Evolutionary conservation across 495 filamentous ascomycete genomes (phyloP).

Genomic region (Neurospora pannonica): DNA sequence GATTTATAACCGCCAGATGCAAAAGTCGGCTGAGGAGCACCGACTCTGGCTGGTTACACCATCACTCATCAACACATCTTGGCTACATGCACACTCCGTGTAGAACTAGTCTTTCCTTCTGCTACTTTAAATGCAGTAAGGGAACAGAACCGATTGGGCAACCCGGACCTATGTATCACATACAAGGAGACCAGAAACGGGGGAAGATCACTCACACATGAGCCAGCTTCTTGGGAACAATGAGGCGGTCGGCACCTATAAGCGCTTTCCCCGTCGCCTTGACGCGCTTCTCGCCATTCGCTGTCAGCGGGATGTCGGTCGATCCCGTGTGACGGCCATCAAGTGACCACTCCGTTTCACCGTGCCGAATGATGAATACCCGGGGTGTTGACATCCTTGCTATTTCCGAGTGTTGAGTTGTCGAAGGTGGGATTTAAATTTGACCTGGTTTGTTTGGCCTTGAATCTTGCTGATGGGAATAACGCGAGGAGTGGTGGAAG

Average conservation of each 20-base stretch:
- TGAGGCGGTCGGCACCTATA: slow-evolving; percentile 74
- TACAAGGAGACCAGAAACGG: neutral
- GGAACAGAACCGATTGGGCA: neutral
- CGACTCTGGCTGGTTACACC: neutral
- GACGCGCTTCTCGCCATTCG: slow-evolving; percentile 78
- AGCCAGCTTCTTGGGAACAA: slow-evolving; percentile 71
- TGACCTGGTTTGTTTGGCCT: neutral
- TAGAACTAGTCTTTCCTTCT: neutral
- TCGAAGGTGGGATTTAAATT: neutral
- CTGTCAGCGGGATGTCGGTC: slow-evolving; percentile 78
- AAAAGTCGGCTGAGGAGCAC: neutral
- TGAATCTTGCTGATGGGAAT: neutral
- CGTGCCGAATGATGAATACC: slow-evolving; percentile 87
- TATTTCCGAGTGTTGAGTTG: neutral
- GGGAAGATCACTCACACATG: slow-evolving; percentile 50
- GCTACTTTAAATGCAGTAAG: neutral
- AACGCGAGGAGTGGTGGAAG: neutral
- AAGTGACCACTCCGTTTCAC: slow-evolving; percentile 95
- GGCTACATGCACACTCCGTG: neutral
- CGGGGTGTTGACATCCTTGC: slow-evolving; percentile 51
- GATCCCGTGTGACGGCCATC: slow-evolving; percentile 84
- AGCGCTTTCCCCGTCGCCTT: slow-evolving; percentile 72
- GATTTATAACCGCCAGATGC: neutral
- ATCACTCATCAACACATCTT: neutral
- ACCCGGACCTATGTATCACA: neutral